Base-by-base conservation (phyloP, 2,329 filamentous ascomycete species). In the Cladosporium sp. region DNA sequence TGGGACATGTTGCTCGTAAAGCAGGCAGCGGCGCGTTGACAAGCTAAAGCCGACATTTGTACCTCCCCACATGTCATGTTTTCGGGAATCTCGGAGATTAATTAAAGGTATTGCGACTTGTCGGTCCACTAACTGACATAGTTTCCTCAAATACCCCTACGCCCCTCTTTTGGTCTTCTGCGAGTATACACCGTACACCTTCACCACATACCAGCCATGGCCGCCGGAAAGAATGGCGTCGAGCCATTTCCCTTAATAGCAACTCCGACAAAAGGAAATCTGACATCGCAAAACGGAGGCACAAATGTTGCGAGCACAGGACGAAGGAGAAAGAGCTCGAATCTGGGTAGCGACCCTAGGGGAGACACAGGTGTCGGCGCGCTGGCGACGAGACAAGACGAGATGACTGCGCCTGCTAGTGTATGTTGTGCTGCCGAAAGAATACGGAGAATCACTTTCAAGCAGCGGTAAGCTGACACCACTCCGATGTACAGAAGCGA, bases 351-450 rank as follows among this genome's bases (percentile, higher is more conserved):
- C 47, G 84, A 86, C 68, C 81, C 84, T 30, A 79, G 81, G 32
- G 83, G 84, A 66, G 84, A 86, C 72, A 85, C 81, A 47, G 80
- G 80, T 68, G 83, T 78, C 32, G 81, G 80, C 38, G 79, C 83
- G 21, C 76, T 86, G 61, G 83, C 84, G 66, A 86, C 84, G 34
- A 72, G 64, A 41, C 55, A 60, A 24, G 64, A 65, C 12, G 64
- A 65, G 38, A 65, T 65, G 32, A 60, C 30, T 34, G 41, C 64
- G 41, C 24, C 58, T 30, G 41, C 41, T 24, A 51, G 55, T 32
- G 47, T 65, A 65, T 47, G 55, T 59, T 59, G 41, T 30, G 38
- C 11, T 65, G 65, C 38, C 34, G 7, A 34, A 36, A 18, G 62
- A 34, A 34, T 63, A 68, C 60, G 26, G 15, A 63, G 64, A 47